Base-by-base conservation (phyloP, 83 land plant species). In the Diphasiastrum complanatum region DNA sequence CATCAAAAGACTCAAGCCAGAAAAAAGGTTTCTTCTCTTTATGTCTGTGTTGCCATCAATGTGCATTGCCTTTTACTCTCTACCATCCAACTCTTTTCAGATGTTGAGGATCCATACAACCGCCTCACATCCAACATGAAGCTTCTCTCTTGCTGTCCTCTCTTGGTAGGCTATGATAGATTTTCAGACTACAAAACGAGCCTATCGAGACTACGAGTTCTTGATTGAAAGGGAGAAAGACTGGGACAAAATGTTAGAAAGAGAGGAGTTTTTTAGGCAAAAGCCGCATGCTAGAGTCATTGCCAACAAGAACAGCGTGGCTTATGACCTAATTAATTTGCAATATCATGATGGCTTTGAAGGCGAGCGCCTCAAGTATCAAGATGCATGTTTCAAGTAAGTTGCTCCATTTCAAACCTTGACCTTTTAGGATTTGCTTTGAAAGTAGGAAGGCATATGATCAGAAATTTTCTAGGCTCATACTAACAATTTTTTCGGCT, bases 331-430 rank as follows among this genome's bases (percentile, higher is more conserved):
- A 22, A 60, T 60, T 33, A 60, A 16, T 32, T 31, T 38, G 20
- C 19, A 60, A 28, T 60, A 60, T 43, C 63, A 60, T 60, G 63
- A 60, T 60, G 63, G 31, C 3, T 60, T 38, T 43, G 49, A 38
- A 20, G 63, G 63, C 16, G 47, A 38, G 41, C 8, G 48, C 19
- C 43, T 41, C 5, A 60, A 43, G 24, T 43, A 40, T 20, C 33
- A 25, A n/a, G 63, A 60, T 28, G 48, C 24, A 12, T 3, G 33
- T 2, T 18, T 47, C 1, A 43, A 41, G 63, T 60, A 60, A 33
- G n/a, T 16, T 47, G 51, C 5, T 47, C 51, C 51, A 8, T 47
- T 47, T 5, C 6, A 14, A 49, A 5, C 23, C 51, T 49, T 49
- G 8, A 49, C 18, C 5, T 49, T 18, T 5, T 8, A 49, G 5